Evolutionary conservation across 139 green algal genomes (phyloP).

Genomic region (Haematococcus sp.): DNA sequence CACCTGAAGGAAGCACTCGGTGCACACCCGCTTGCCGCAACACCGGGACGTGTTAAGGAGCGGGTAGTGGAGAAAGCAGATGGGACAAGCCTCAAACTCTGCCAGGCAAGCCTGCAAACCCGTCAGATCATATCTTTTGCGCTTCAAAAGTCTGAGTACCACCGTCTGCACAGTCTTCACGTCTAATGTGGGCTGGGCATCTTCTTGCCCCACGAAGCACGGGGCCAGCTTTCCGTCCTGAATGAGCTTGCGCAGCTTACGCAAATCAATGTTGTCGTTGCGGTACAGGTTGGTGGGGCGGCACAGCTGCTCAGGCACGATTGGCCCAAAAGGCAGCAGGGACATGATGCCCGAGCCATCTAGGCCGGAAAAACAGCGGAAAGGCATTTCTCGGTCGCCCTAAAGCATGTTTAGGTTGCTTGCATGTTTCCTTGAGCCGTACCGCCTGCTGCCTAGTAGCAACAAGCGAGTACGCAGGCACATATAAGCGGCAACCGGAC

Average conservation of each 20-base stretch:
- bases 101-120: background rate
- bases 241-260: conserved; percentile 32
- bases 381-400: background rate
- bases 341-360: background rate
- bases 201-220: conserved; percentile 34
- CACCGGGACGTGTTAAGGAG: conserved; percentile 58
- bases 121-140: background rate
- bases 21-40: conserved; percentile 62
- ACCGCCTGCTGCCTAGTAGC: background rate
- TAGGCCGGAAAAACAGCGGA: background rate
- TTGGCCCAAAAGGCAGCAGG: background rate
- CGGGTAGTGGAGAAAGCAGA: conserved; percentile 63
- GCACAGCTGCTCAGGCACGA: background rate
- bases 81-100: conserved; percentile 59
- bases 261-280: background rate
- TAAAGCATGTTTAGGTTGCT: background rate
- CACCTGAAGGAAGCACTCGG: conserved; percentile 60
- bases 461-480: background rate
- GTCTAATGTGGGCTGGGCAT: background rate
- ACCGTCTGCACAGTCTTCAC: background rate
- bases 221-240: conserved; percentile 34
- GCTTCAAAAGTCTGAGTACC: background rate
- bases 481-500: background rate
- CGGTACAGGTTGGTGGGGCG: background rate
- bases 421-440: background rate